Evolutionary conservation across 2,329 filamentous ascomycete genomes (phyloP).

Genomic region (Hypomyces rosellus): DNA sequence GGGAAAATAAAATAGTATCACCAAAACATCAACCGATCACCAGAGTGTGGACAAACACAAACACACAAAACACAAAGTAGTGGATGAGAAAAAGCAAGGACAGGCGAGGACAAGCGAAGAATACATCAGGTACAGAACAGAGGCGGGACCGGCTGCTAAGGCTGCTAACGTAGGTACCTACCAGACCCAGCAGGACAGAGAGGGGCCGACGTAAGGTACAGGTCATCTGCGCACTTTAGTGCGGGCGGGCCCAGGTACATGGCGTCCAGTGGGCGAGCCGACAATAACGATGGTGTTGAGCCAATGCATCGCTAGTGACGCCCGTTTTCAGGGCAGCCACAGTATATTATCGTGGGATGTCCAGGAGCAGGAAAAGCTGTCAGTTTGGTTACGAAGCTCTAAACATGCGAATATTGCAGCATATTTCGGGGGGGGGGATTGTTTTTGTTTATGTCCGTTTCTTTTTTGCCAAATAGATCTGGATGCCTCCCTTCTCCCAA

Average conservation of each 20-base stretch:
- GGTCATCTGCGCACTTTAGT: conserved; percentile 30
- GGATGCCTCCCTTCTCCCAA: not conserved
- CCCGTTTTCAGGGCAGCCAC: conserved; percentile 7
- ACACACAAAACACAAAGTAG: too few species aligned
- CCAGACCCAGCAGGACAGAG: not conserved
- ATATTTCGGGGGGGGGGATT: too few species aligned
- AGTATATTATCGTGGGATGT: not conserved
- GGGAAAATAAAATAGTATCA: too few species aligned
- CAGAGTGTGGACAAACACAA: too few species aligned
- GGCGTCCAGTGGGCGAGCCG: conserved; percentile 18
- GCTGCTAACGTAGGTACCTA: not conserved
- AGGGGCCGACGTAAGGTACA: conserved; percentile 29
- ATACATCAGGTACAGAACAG: not conserved
- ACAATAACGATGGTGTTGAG: conserved; percentile 3
- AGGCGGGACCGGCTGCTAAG: not conserved
- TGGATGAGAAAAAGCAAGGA: too few species aligned
- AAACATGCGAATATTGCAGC: not conserved
- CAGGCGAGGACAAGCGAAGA: too few species aligned
- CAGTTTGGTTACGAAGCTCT: not conserved
- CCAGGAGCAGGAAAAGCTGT: not conserved
- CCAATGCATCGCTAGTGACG: conserved; percentile 8
- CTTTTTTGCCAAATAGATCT: not conserved
- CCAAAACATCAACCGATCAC: too few species aligned
- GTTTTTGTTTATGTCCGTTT: not conserved
- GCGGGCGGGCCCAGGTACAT: conserved; percentile 28